Evolutionary conservation across 768 basidiomycete genomes (phyloP), one percentile per base, ranked within the genome.

Genomic region (Cyclocybe cylindracea): DNA sequence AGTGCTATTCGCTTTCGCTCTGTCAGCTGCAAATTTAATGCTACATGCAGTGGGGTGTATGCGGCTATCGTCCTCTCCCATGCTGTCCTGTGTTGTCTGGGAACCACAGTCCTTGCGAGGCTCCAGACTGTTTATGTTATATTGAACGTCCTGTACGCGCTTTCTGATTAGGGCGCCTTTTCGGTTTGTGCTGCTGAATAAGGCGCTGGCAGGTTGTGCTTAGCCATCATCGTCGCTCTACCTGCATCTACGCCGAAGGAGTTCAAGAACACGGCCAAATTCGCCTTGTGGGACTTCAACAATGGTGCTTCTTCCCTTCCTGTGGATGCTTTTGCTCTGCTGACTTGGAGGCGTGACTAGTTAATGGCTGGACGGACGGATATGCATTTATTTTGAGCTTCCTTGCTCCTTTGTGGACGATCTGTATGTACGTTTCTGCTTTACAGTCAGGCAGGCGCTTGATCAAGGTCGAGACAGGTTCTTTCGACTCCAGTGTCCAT

Each of bases 111-210:
- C 31, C 72, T 92, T 13, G 89, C 89, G 1, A 75, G 87, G 29
- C 60, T 91, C 10, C 90, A 92, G 63, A 83, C 77, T 14, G 66
- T 87, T 7, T 91, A 87, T 58, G 80, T 90, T 16, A 56, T 80
- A n/a, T 72, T 91, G 38, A 91, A 91, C 61, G 66, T 90, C 24
- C 45, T 81, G 85, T 86, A 64, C 51, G 85, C 32, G 9, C 14
- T 14, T 34, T 13, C 10, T 5, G 5, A 8, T 11, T 39, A 9
- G 19, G 52, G 33, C 14, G 14, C 39, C 39, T 33, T 40, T 42
- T 13, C 14, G 7, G 7, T 5, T 13, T 14, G 16, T n/a, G 36
- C 29, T 47, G 34, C 3, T 11, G 18, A 7, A 10, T 46, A 1
- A 35, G 13, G 2, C n/a, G 19, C 14, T 11, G 4, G 1, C 47